Evolutionary conservation across 23 red algal genomes (phyloP).

Genomic region (Gracilaria domingensis): DNA sequence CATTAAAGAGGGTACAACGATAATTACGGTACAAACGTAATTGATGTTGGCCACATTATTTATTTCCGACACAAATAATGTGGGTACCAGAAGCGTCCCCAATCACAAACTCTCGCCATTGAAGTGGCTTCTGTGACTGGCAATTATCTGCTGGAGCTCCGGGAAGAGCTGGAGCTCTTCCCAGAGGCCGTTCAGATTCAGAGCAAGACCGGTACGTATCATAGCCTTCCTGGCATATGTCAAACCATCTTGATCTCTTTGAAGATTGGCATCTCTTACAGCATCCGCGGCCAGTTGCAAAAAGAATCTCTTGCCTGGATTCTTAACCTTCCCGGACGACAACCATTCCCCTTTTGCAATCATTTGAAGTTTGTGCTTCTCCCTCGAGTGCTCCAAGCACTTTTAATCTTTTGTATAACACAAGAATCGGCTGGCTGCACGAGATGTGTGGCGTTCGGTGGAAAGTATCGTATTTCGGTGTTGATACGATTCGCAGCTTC

Average conservation of each 20-base stretch:
- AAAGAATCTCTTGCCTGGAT: too few relatives aligned
- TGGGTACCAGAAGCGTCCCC: too few relatives aligned
- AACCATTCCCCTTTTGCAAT: too few relatives aligned
- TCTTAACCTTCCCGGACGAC: too few relatives aligned
- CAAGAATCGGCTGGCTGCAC: slow-evolving; percentile 50
- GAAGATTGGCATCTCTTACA: background rate
- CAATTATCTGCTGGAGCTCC: too few relatives aligned
- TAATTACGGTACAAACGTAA: too few relatives aligned
- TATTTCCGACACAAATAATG: background rate
- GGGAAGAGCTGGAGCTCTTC: background rate
- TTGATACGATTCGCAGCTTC: slow-evolving; percentile 11
- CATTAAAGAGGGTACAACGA: too few relatives aligned
- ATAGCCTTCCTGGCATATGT: background rate
- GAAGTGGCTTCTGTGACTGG: too few relatives aligned
- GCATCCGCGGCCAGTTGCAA: too few relatives aligned
- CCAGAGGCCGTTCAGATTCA: slow-evolving; percentile 1
- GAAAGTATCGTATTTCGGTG: slow-evolving; percentile 37
- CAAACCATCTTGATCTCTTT: background rate
- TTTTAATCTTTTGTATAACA: slow-evolving; percentile 57
- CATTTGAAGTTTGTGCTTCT: too few relatives aligned
- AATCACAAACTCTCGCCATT: too few relatives aligned
- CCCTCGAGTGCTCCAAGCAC: slow-evolving; percentile 20
- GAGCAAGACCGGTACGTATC: background rate
- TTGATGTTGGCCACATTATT: background rate
- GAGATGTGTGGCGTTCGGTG: slow-evolving; percentile 38